These are phyloP conservation scores for Tilletia caries DNA, from an alignment of 1,284 basidiomycete genomes.

Conservation along the genomic window DNA sequence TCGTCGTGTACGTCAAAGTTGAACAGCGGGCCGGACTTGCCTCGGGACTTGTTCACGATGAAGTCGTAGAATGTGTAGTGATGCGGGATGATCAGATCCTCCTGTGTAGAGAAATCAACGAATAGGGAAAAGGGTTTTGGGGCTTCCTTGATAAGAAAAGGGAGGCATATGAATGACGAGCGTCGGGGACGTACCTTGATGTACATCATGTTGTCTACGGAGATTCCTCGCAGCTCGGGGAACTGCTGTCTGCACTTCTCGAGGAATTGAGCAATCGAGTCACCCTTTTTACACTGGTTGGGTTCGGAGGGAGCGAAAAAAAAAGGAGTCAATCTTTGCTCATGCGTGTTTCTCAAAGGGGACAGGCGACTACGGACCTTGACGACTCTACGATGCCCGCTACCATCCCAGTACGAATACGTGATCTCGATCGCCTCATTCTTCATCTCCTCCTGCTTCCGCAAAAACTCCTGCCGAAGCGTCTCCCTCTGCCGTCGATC, in stretches of 20 bases:
- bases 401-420: conserved; percentile 98
- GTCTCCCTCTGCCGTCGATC: conserved; percentile 84
- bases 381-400: conserved; percentile 89
- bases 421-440: conserved; percentile 83
- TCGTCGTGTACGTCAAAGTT: conserved; percentile 99
- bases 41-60: conserved; percentile 94
- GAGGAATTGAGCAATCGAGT: conserved; percentile 80
- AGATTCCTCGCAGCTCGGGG: conserved; percentile 81
- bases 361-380: conserved; percentile 67
- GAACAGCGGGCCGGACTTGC: conserved; percentile 95
- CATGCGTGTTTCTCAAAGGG: not conserved
- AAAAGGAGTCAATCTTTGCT: conserved; percentile 17
- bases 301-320: conserved; percentile 11
- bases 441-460: conserved; percentile 82
- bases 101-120: conserved; percentile 13
- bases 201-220: conserved; percentile 96
- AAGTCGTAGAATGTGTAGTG: conserved; percentile 99
- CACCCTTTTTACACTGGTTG: conserved; percentile 91
- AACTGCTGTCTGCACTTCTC: conserved; percentile 90
- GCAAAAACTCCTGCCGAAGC: conserved; percentile 83
- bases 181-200: conserved; percentile 69
- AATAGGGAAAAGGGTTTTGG: too few relatives aligned
- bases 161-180: not conserved
- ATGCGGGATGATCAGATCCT: conserved; percentile 58
- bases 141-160: too few relatives aligned